Conservation (phyloP, 2,329 filamentous ascomycete genomes). For the Monilinia aucupariae region DNA sequence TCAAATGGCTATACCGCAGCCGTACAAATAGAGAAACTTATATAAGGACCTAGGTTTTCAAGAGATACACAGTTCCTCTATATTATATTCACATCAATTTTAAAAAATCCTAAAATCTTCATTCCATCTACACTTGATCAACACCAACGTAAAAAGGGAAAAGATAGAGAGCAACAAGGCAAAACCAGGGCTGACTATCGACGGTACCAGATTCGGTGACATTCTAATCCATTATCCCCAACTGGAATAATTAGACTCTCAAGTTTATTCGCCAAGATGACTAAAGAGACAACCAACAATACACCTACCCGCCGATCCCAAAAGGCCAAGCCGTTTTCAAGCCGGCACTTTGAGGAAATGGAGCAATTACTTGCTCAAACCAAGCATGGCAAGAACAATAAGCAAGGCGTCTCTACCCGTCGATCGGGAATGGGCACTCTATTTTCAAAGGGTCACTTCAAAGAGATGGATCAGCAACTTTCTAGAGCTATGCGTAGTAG, state of each 20-base stretch:
- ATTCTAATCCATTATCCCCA: background rate
- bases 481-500: too few relatives aligned
- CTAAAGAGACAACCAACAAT: background rate
- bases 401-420: too few relatives aligned
- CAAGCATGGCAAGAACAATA: background rate
- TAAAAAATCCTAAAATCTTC: background rate
- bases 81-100: background rate
- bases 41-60: background rate
- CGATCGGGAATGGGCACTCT: too few relatives aligned
- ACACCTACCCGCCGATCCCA: background rate
- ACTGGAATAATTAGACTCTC: background rate
- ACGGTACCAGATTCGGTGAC: accelerated
- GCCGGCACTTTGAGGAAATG: background rate
- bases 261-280: background rate
- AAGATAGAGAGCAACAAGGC: accelerated
- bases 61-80: background rate
- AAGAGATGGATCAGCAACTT: too few relatives aligned
- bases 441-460: too few relatives aligned
- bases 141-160: background rate
- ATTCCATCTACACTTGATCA: background rate
- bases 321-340: background rate
- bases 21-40: background rate
- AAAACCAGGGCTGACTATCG: background rate
- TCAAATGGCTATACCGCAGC: background rate
- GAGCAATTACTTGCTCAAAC: background rate